A percentile compares a stretch with the other conserved stretches of the same genome.
Conservation (phyloP, 139 green algal species). For the Volvox africanus region DNA sequence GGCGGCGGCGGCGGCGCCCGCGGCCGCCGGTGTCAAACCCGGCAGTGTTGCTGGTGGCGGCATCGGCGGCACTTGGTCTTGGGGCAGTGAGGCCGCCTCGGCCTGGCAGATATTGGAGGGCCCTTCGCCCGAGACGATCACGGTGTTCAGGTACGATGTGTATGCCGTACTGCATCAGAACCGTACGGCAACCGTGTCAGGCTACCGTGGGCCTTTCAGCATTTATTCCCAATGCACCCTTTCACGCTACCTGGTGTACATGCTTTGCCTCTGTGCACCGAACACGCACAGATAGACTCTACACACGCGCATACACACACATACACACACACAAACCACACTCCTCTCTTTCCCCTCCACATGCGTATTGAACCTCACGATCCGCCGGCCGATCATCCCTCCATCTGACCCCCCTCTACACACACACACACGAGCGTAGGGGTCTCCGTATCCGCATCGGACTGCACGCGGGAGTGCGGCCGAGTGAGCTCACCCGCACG, state of each 20-base stretch:
- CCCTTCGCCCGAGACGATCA: neutral
- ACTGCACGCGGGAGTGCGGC: neutral
- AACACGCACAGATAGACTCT: neutral
- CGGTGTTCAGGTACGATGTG: slow-evolving; percentile 12
- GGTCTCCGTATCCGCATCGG: slow-evolving; percentile 28
- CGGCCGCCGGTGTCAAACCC: neutral
- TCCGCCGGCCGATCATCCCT: neutral
- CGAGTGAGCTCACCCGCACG: neutral
- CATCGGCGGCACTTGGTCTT: neutral
- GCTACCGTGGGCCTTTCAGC: no score
- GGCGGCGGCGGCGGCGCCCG: neutral
- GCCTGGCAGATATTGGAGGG: slow-evolving; percentile 7
- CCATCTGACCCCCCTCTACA: neutral
- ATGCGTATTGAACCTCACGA: neutral
- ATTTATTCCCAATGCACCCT: no score
- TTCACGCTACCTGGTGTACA: no score
- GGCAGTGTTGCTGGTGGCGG: slow-evolving; percentile 11
- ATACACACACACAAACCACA: neutral
- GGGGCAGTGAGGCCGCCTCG: neutral
- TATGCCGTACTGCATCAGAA: no score
- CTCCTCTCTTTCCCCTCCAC: neutral
- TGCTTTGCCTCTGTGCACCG: no score
- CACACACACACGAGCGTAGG: neutral
- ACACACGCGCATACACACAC: no score
- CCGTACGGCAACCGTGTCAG: no score